These are phyloP conservation scores for Candida ipomoeae DNA, from an alignment of 805 yeast species.

Conservation along the genomic window DNA sequence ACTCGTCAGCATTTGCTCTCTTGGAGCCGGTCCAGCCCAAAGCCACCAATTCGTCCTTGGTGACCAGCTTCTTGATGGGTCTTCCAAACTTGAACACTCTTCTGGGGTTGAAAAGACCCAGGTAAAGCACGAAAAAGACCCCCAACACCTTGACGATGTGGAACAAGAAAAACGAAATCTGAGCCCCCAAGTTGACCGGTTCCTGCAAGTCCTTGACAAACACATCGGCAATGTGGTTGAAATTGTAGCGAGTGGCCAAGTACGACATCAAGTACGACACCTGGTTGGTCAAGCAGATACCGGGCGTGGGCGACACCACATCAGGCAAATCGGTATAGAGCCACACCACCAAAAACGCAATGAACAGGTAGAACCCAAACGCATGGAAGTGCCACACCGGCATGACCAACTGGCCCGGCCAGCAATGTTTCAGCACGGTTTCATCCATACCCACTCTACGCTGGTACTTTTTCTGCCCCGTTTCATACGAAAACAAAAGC, in stretches of 20 bases:
- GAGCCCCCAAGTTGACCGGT: conserved; percentile 43
- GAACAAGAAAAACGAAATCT: conserved; percentile 64
- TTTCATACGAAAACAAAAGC: conserved; percentile 60
- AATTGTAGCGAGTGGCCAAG: conserved; percentile 32
- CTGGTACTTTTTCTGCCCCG: conserved; percentile 43
- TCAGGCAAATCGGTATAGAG: conserved; percentile 93
- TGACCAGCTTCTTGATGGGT: conserved; percentile 27
- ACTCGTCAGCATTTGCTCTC: conserved; percentile 65
- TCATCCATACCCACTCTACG: conserved; percentile 45
- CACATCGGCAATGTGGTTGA: conserved; percentile 40
- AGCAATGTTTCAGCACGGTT: conserved; percentile 53
- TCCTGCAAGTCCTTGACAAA: conserved; percentile 47
- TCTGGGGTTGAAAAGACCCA: conserved; percentile 77
- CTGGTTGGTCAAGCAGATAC: conserved; percentile 70
- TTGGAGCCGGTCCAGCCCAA: conserved; percentile 97
- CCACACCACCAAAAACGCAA: conserved; percentile 57
- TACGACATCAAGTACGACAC: conserved; percentile 25
- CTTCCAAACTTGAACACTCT: conserved; percentile 29
- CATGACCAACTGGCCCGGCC: conserved; percentile 88
- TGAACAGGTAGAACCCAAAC: conserved; percentile 38
- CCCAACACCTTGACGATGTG: conserved; percentile 61
- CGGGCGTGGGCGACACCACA: conserved; percentile 86
- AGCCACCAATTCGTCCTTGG: conserved; percentile 52
- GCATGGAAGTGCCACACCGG: conserved; percentile 63
- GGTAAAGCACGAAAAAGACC: conserved; percentile 53